Percentiles rank a stretch among this genome's conserved stretches.
Conservation (phyloP, 805 yeast genomes). For the Torulaspora quercuum region DNA sequence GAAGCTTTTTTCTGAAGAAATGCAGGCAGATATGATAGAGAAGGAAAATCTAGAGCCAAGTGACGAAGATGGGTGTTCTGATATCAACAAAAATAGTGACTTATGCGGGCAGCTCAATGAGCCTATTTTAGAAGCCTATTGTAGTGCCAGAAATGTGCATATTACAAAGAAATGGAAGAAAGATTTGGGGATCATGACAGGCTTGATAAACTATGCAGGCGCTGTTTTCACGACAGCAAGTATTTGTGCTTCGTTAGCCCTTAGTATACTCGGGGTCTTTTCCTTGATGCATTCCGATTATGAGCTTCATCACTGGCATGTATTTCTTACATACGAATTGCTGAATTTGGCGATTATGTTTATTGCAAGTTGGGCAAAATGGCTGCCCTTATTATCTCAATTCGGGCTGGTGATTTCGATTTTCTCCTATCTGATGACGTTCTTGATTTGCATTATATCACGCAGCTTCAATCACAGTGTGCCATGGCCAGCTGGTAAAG, state of each 20-base stretch:
- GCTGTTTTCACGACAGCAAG: slow-evolving; percentile 61
- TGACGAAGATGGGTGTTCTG: not conserved
- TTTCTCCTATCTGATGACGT: slow-evolving; percentile 50
- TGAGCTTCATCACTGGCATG: slow-evolving; percentile 49
- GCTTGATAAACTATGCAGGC: slow-evolving; percentile 62
- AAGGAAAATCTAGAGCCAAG: slow-evolving; percentile 1
- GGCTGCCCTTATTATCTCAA: slow-evolving; percentile 50
- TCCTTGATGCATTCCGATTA: slow-evolving; percentile 39
- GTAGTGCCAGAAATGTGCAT: slow-evolving; percentile 10
- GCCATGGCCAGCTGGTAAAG: slow-evolving; percentile 45
- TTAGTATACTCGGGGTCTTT: slow-evolving; percentile 50
- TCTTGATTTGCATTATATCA: slow-evolving; percentile 51
- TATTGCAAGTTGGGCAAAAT: slow-evolving; percentile 50
- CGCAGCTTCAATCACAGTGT: slow-evolving; percentile 42
- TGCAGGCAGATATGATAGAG: slow-evolving; percentile 5
- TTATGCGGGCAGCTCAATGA: slow-evolving; percentile 10
- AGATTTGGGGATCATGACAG: slow-evolving; percentile 41
- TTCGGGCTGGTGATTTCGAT: slow-evolving; percentile 52
- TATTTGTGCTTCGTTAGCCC: slow-evolving; percentile 52
- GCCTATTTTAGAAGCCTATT: slow-evolving; percentile 11
- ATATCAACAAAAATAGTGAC: not conserved
- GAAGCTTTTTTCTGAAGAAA: slow-evolving; percentile 40
- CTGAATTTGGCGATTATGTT: slow-evolving; percentile 42
- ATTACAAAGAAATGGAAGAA: slow-evolving; percentile 8
- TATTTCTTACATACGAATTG: slow-evolving; percentile 49